Evolutionary conservation across 2,329 filamentous ascomycete species (phyloP).

Genomic region (Tympanopsis confertula): DNA sequence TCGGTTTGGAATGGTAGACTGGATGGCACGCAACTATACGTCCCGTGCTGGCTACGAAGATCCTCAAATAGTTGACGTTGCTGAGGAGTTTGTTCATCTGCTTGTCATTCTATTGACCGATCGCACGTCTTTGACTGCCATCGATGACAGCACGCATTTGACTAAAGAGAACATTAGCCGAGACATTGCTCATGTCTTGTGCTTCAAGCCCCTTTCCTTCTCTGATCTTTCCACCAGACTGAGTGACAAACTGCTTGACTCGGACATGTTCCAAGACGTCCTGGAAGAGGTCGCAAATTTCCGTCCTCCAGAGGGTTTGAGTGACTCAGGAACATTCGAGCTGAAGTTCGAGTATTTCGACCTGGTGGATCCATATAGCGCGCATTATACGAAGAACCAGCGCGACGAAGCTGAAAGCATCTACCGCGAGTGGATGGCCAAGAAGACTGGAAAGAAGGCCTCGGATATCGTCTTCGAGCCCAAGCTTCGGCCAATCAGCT

Average conservation of each 20-base stretch:
- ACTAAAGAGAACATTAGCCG: slow-evolving; percentile 57
- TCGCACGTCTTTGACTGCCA: slow-evolving; percentile 64
- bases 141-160: slow-evolving; percentile 46
- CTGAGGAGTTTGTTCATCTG: slow-evolving; percentile 91
- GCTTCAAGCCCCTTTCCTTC: slow-evolving; percentile 91
- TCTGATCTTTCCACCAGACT: slow-evolving; percentile 80
- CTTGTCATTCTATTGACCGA: slow-evolving; percentile 86
- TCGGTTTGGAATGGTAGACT: slow-evolving; percentile 76
- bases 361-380: slow-evolving; percentile 86
- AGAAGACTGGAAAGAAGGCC: slow-evolving; percentile 68
- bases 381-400: slow-evolving; percentile 94
- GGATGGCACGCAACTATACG: slow-evolving; percentile 37
- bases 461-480: slow-evolving; percentile 89
- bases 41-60: slow-evolving; percentile 63
- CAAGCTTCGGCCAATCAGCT: slow-evolving; percentile 62
- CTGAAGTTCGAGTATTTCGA: slow-evolving; percentile 77
- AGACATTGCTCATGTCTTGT: slow-evolving; percentile 85
- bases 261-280: slow-evolving; percentile 75
- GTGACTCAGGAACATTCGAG: slow-evolving; percentile 89
- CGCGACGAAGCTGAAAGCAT: slow-evolving; percentile 86
- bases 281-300: slow-evolving; percentile 81
- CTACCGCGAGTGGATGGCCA: slow-evolving; percentile 77
- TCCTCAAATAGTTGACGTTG: slow-evolving; percentile 76
- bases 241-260: slow-evolving; percentile 79
- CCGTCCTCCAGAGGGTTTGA: slow-evolving; percentile 79